phyloP scores from a whole-genome alignment of 2,329 filamentous ascomycete species.

The Diplodia seriata region DNA sequence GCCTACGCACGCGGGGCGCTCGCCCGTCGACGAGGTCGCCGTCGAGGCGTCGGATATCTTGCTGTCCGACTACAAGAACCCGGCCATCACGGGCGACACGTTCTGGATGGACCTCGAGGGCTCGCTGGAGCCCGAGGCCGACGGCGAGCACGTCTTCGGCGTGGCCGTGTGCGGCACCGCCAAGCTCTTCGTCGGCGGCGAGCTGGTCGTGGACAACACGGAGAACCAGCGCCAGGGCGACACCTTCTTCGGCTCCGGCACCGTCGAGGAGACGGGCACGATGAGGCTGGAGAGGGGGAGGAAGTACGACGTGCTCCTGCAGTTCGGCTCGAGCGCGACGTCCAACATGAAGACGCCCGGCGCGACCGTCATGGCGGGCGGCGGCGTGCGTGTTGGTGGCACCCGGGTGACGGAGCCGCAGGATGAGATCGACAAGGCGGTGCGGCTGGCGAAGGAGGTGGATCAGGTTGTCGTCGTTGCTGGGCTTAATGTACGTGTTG shows the following conservation, averaged over 20 bases:
- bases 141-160: constrained; percentile 35
- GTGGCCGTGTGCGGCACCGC: constrained; percentile 37
- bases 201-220: constrained; percentile 47
- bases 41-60: constrained; percentile 31
- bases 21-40: constrained; percentile 30
- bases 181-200: constrained; percentile 47
- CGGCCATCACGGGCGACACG: constrained; percentile 21
- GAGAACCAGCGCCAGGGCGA: constrained; percentile 64
- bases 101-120: constrained; percentile 36
- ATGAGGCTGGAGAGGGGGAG: constrained; percentile 65
- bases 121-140: constrained; percentile 32
- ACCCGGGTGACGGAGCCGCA: constrained; percentile 62
- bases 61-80: constrained; percentile 34
- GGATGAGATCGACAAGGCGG: constrained; percentile 35
- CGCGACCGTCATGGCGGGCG: constrained; percentile 41
- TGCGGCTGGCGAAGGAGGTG: constrained; percentile 50
- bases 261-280: constrained; percentile 65
- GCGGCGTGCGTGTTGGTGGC: constrained; percentile 68
- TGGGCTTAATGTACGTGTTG: constrained; percentile 66
- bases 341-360: constrained; percentile 27
- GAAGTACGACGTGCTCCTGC: constrained; percentile 49
- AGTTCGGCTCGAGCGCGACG: constrained; percentile 33
- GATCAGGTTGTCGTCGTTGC: constrained; percentile 72
- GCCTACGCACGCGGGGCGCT: no score
- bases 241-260: constrained; percentile 68